phyloP scores from a whole-genome alignment of 306 rosid genomes.

The Vigna mungo region DNA sequence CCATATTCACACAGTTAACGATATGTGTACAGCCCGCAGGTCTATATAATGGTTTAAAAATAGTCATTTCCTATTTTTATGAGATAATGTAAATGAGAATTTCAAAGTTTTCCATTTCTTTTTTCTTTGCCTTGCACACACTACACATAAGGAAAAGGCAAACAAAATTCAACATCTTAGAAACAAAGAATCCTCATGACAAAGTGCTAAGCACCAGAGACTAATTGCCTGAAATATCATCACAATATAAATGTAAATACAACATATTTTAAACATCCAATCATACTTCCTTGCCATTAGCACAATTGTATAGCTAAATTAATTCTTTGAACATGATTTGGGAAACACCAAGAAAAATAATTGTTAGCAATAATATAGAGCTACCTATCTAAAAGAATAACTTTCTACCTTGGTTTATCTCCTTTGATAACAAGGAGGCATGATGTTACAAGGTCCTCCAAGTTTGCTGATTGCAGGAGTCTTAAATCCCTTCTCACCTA shows the following conservation, averaged over 20 bases:
- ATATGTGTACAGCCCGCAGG: neutral
- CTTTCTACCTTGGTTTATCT: conserved; percentile 78
- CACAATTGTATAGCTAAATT: too few relatives aligned
- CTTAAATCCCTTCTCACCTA: conserved; percentile 86
- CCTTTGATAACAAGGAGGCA: conserved; percentile 72
- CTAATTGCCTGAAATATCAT: conserved; percentile 8
- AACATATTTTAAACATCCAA: conserved; percentile 13
- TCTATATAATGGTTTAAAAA: neutral
- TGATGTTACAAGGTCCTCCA: conserved; percentile 73
- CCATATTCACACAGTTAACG: conserved; percentile 21
- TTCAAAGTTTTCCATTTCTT: neutral
- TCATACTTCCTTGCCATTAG: neutral
- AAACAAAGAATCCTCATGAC: neutral
- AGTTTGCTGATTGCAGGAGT: conserved; percentile 64
- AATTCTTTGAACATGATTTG: neutral
- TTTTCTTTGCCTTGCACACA: neutral
- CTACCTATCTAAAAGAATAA: conserved; percentile 82
- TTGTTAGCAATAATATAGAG: conserved; percentile 14
- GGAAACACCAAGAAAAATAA: neutral
- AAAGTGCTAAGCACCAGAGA: conserved; percentile 5
- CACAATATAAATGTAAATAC: neutral
- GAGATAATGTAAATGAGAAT: neutral
- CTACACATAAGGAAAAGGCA: neutral
- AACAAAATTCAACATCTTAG: neutral
- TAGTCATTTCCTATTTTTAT: conserved; percentile 9